phyloP scores from a whole-genome alignment of 2,329 filamentous ascomycete genomes.

The Talaromyces sp. region DNA sequence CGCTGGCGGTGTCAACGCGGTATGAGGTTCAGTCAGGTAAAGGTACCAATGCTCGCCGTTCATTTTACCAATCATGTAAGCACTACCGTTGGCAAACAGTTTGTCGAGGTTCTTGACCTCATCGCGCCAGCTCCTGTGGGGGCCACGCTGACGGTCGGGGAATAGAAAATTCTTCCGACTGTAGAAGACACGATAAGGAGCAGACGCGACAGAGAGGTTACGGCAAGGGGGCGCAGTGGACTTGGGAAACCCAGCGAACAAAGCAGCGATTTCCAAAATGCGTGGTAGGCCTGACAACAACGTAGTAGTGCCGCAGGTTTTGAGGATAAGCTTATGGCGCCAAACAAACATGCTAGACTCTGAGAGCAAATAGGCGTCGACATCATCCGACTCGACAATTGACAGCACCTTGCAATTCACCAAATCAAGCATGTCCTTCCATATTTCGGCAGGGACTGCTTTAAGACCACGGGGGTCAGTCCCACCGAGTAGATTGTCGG shows the following conservation, averaged over 20 bases:
- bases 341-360: constrained; percentile 99
- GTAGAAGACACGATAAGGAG: constrained; percentile 95
- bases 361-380: constrained; percentile 94
- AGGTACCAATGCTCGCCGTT: constrained; percentile 99
- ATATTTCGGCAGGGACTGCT: constrained; percentile 74
- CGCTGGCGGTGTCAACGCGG: constrained; percentile 73
- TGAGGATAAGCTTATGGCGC: constrained; percentile 98
- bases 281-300: constrained; percentile 83
- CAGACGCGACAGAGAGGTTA: constrained; percentile 71
- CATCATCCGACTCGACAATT: constrained; percentile 84
- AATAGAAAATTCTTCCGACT: constrained; percentile 98
- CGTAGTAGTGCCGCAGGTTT: constrained; percentile 97
- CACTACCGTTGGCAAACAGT: constrained; percentile 86
- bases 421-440: constrained; percentile 96
- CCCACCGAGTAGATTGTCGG: constrained; percentile 66
- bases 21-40: constrained; percentile 87
- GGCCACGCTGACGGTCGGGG: constrained; percentile 87
- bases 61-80: constrained; percentile 99
- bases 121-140: constrained; percentile 95
- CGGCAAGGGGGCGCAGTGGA: constrained; percentile 64
- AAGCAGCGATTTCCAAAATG: constrained; percentile 85
- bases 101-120: constrained; percentile 91
- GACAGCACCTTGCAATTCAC: constrained; percentile 99
- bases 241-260: constrained; percentile 84
- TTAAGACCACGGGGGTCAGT: constrained; percentile 77